Conservation (phyloP, 768 basidiomycete species). For the Mycena vulgaris region DNA sequence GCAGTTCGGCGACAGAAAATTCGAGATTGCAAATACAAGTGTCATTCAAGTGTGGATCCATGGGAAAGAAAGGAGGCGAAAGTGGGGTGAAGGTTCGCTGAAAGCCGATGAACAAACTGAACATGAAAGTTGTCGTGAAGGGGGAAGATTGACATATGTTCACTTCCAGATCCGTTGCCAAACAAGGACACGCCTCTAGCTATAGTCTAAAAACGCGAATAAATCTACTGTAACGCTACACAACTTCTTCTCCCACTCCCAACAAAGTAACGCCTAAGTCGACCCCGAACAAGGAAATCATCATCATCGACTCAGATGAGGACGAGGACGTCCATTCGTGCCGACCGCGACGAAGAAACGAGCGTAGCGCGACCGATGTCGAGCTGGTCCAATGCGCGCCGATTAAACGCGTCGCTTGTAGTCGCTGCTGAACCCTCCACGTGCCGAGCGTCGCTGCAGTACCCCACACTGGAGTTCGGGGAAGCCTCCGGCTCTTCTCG, state of each 20-base stretch:
- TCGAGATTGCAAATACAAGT: too few species aligned
- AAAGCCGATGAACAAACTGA: too few species aligned
- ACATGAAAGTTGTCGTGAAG: too few species aligned
- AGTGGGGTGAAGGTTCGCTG: too few species aligned
- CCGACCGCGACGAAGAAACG: constrained; percentile 37
- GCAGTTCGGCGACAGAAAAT: too few species aligned
- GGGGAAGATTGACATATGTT: neutral
- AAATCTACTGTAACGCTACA: constrained; percentile 25
- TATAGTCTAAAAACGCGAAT: constrained; percentile 5
- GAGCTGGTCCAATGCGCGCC: constrained; percentile 15
- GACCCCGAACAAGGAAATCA: constrained; percentile 56
- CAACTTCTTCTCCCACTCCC: too few species aligned
- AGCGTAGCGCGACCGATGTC: constrained; percentile 42
- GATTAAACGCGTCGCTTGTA: constrained; percentile 25
- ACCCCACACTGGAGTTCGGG: constrained; percentile 26
- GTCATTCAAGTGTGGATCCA: too few species aligned
- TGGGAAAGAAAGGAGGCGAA: too few species aligned
- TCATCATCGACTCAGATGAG: constrained; percentile 78
- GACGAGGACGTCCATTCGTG: constrained; percentile 49
- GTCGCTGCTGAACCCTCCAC: neutral
- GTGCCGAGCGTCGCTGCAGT: neutral
- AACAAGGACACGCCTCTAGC: constrained; percentile 25
- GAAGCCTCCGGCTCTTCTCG: constrained; percentile 23
- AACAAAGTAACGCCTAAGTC: constrained; percentile 9
- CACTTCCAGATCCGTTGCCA: constrained; percentile 28